These are phyloP conservation scores for Trichoderma sp. DNA, from an alignment of 2,329 filamentous ascomycete species.

Conservation along the genomic window DNA sequence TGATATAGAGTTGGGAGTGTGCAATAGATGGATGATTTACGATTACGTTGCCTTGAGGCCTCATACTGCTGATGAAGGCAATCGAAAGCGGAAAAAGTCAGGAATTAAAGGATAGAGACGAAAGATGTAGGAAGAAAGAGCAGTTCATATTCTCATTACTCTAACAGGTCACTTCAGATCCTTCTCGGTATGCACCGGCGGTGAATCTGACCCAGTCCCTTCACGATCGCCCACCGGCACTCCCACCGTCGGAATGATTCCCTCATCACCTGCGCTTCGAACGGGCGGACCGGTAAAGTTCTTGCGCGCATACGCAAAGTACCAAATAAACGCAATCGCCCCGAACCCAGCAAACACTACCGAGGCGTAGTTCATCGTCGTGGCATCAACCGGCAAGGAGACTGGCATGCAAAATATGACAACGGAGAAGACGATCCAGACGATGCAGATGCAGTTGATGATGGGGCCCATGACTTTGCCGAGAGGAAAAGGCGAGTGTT, in stretches of 20 bases:
- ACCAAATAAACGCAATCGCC: constrained; percentile 62
- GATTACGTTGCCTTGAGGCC: not conserved
- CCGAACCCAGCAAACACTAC: constrained; percentile 68
- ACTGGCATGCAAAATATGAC: constrained; percentile 78
- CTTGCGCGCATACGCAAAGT: constrained; percentile 63
- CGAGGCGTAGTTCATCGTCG: constrained; percentile 67
- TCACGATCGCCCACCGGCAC: constrained; percentile 3
- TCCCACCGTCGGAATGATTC: constrained; percentile 10
- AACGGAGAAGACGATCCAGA: constrained; percentile 70
- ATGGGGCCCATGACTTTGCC: constrained; percentile 68
- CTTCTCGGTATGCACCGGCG: constrained; percentile 7
- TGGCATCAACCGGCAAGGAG: constrained; percentile 57
- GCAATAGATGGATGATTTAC: constrained; percentile 26
- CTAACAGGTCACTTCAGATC: constrained; percentile 2
- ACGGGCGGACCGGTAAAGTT: constrained; percentile 63
- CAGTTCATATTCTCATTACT: constrained; percentile 13
- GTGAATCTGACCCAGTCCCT: constrained; percentile 19
- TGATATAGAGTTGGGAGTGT: constrained; percentile 23
- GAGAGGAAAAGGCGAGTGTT: constrained; percentile 67
- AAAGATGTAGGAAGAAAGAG: not conserved
- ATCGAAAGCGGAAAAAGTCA: not conserved
- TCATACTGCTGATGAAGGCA: not conserved
- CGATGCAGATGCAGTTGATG: constrained; percentile 69
- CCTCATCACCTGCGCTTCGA: not conserved
- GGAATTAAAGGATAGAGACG: not conserved